phyloP scores from a whole-genome alignment of 2,329 filamentous ascomycete genomes.

The Scleromitrula shiraiana region DNA sequence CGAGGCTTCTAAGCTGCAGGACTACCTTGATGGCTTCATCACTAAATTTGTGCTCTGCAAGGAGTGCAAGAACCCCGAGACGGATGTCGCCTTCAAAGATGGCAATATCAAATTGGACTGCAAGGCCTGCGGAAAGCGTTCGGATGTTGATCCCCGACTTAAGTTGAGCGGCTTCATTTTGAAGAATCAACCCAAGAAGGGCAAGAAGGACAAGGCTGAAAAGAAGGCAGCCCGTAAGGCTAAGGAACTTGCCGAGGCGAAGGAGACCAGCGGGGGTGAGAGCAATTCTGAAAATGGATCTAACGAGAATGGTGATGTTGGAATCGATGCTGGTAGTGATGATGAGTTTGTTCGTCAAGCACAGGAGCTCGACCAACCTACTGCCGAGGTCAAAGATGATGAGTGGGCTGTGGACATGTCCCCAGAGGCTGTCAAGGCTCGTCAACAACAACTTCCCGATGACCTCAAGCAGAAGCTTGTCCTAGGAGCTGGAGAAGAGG shows the following conservation, averaged over 20 bases:
- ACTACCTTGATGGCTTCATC: conserved; percentile 98
- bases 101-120: conserved; percentile 88
- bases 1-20: conserved; percentile 90
- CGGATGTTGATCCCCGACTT: conserved; percentile 82
- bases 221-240: conserved; percentile 87
- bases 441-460: conserved; percentile 83
- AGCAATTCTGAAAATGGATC: conserved; percentile 54
- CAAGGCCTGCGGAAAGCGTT: conserved; percentile 95
- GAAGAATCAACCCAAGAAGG: conserved; percentile 93
- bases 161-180: conserved; percentile 97
- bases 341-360: conserved; percentile 81
- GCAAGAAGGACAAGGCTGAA: conserved; percentile 94
- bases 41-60: conserved; percentile 98
- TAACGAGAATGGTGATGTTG: conserved; percentile 37
- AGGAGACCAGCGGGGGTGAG: conserved; percentile 52
- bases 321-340: conserved; percentile 69
- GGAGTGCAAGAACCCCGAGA: conserved; percentile 99
- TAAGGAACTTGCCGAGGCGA: conserved; percentile 54
- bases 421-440: conserved; percentile 88
- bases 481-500: conserved; percentile 68
- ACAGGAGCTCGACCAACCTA: conserved; percentile 60
- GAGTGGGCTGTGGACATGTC: conserved; percentile 97
- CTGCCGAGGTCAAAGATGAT: conserved; percentile 70
- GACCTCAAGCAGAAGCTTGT: conserved; percentile 91
- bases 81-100: conserved; percentile 91